Conservation (phyloP, 2,329 filamentous ascomycete genomes). For the Ophiognomonia clavigignenti-juglandacearum region DNA sequence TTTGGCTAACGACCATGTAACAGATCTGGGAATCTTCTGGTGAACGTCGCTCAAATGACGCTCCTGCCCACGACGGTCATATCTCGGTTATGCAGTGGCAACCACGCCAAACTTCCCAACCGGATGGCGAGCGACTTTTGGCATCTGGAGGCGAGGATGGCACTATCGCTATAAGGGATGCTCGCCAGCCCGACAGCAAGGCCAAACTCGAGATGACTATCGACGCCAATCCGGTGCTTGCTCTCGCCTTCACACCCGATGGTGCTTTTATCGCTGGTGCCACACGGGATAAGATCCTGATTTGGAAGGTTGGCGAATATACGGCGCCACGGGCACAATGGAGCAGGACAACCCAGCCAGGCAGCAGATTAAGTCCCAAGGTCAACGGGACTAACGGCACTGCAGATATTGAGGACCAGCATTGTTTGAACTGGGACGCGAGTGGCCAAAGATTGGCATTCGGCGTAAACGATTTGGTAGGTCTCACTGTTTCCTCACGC, state of each 20-base stretch:
- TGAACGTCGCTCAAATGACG: slow-evolving; percentile 44
- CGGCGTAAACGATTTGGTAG: slow-evolving; percentile 57
- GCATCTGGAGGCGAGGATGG: slow-evolving; percentile 60
- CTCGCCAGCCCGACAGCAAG: slow-evolving; percentile 47
- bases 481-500: slow-evolving; percentile 25
- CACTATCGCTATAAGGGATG: slow-evolving; percentile 60
- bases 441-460: slow-evolving; percentile 59
- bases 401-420: slow-evolving; percentile 54
- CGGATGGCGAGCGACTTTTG: slow-evolving; percentile 50
- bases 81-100: slow-evolving; percentile 60
- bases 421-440: slow-evolving; percentile 59
- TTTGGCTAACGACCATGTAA: slow-evolving; percentile 1
- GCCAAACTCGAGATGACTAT: slow-evolving; percentile 58
- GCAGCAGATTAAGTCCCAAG: slow-evolving; percentile 52
- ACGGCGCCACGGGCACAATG: slow-evolving; percentile 56
- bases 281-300: slow-evolving; percentile 52
- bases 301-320: slow-evolving; percentile 60
- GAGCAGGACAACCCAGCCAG: slow-evolving; percentile 49
- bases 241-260: slow-evolving; percentile 58
- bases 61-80: slow-evolving; percentile 50
- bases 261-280: slow-evolving; percentile 60
- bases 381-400: slow-evolving; percentile 37
- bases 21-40: slow-evolving; percentile 53
- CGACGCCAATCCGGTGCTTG: slow-evolving; percentile 49
- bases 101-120: slow-evolving; percentile 37